Conservation (phyloP, 768 basidiomycete genomes). For the Inosperma sp. region DNA sequence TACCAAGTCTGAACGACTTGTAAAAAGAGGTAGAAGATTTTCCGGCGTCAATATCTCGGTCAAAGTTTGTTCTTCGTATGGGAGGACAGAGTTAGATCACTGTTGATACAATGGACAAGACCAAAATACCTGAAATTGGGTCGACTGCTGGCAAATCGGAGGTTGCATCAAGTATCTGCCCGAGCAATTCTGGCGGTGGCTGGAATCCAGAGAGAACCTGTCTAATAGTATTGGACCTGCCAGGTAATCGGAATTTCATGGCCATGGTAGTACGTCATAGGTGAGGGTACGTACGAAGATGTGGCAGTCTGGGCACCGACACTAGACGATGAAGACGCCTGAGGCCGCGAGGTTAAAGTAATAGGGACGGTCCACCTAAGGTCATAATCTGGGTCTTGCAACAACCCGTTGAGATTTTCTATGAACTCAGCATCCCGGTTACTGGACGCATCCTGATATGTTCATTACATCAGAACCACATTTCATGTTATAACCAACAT, state of each 20-base stretch:
- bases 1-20: constrained; percentile 63
- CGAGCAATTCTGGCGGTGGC: constrained; percentile 62
- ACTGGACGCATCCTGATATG: constrained; percentile 58
- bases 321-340: constrained; percentile 44
- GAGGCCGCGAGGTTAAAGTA: constrained; percentile 33
- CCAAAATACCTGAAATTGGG: constrained; percentile 34
- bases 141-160: constrained; percentile 31
- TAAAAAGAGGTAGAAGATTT: constrained; percentile 69
- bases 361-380: constrained; percentile 49
- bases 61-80: constrained; percentile 60
- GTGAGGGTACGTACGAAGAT: constrained; percentile 31
- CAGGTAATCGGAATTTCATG: neutral
- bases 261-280: neutral
- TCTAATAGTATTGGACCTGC: constrained; percentile 18
- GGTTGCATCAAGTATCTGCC: constrained; percentile 48
- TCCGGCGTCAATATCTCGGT: constrained; percentile 72
- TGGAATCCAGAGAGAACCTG: constrained; percentile 28
- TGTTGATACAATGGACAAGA: neutral
- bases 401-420: constrained; percentile 62
- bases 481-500: neutral
- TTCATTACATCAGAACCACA: neutral
- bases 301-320: constrained; percentile 26
- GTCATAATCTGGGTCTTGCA: constrained; percentile 60
- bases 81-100: constrained; percentile 1
- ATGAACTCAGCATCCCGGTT: constrained; percentile 70